Base-by-base conservation (phyloP, 805 yeast genomes). In the Metschnikowia similis region DNA sequence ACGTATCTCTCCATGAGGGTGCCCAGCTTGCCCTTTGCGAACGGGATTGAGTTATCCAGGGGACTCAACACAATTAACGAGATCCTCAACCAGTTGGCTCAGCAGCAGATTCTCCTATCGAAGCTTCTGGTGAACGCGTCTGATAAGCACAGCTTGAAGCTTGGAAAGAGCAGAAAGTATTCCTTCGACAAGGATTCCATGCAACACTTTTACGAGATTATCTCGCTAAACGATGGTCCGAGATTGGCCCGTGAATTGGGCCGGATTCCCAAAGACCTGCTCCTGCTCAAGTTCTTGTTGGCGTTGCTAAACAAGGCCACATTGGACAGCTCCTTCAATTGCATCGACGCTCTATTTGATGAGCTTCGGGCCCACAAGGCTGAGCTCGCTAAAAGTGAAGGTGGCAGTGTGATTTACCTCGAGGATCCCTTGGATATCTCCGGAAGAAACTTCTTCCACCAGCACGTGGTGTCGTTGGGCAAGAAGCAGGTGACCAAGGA, bases 361-460 rank as follows among this genome's bases (percentile, higher is more conserved):
- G 31, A 37, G 30, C 28, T 43, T 30, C 72, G 45, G 3, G 45
- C 50, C 13, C 52, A 47, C 21, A 17, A 34, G 13, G 30, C 9
- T 40, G 42, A 4, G 41, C 49, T 2, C 27, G 16, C 8, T 11
- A 14, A 21, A 10, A 13, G 8, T 13, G 9, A 17, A 16, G 31
- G 6, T 31, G 8, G 10, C 2, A 9, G 34, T 4, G 8, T 27
- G 34, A 8, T 35, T n/a, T 43, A 42, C 14, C 52, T 57, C 32
- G 17, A 14, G 9, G 61, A 88, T 57, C 74, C 83, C 0, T 70
- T 82, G 7, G 97, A 90, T 59, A 81, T 91, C 40, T 83, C 85
- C 48, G 88, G 88, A 14, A 77, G 97, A 56, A 91, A 87, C 63
- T 84, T 91, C 60, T 79, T 91, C 59, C 98, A 91, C 64, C 89